A percentile compares a stretch with the other conserved stretches of the same genome.
Conservation (phyloP, 257 asterid species). For the Fraxinus anomala region DNA sequence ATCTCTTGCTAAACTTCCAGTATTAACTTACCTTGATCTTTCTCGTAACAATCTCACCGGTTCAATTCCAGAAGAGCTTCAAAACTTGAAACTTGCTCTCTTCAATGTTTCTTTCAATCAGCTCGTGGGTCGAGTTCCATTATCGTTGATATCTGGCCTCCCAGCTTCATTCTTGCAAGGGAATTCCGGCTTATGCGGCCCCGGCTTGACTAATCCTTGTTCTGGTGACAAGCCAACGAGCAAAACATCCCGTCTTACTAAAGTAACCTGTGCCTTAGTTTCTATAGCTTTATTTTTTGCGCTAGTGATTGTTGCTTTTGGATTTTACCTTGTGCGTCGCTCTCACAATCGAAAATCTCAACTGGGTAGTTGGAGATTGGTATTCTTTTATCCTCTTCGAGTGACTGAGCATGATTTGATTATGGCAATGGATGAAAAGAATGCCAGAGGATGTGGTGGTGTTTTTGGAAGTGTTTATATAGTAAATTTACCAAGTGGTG, state of each 20-base stretch:
- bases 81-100: constrained; percentile 74
- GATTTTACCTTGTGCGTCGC: constrained; percentile 40
- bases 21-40: constrained; percentile 78
- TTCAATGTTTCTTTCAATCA: constrained; percentile 74
- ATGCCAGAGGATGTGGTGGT: constrained; percentile 53
- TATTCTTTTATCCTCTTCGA: constrained; percentile 84
- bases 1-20: constrained; percentile 70
- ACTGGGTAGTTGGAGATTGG: constrained; percentile 54
- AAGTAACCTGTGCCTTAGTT: constrained; percentile 48
- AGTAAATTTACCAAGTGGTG: constrained; percentile 74
- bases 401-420: constrained; percentile 67
- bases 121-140: constrained; percentile 70
- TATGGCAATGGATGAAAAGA: constrained; percentile 65
- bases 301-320: constrained; percentile 44
- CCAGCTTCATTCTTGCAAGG: constrained; percentile 85
- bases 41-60: constrained; percentile 76
- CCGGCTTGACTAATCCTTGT: constrained; percentile 65
- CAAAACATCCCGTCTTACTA: constrained; percentile 42
- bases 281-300: constrained; percentile 47
- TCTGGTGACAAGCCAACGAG: constrained; percentile 27
- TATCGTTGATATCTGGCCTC: constrained; percentile 63
- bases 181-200: constrained; percentile 74
- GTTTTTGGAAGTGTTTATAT: constrained; percentile 66
- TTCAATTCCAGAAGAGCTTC: constrained; percentile 63
- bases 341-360: constrained; percentile 37